Evolutionary conservation across 257 asterid species (phyloP).

Genomic region (Nicotiana otophora): DNA sequence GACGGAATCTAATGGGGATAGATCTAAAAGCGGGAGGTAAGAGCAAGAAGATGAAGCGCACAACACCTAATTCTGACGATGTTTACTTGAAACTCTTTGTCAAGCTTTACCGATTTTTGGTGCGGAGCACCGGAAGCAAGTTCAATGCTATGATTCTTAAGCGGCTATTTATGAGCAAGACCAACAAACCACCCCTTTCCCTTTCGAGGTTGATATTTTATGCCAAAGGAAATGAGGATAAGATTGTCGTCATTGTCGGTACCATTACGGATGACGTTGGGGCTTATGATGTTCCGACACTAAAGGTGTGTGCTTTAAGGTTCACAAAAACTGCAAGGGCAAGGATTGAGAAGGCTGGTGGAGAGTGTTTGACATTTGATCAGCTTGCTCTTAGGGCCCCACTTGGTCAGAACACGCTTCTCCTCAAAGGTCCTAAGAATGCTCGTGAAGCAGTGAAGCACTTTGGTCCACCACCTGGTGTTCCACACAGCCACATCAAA

Average conservation of each 20-base stretch:
- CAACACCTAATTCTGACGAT: slow-evolving; percentile 68
- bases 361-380: too few relatives aligned
- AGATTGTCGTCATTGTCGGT: slow-evolving; percentile 83
- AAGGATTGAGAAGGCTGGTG: slow-evolving; percentile 12
- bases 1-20: slow-evolving; percentile 34
- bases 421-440: slow-evolving; percentile 37
- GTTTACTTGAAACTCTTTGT: slow-evolving; percentile 66
- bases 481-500: slow-evolving; percentile 52
- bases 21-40: slow-evolving; percentile 91
- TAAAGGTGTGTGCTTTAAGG: slow-evolving; percentile 79
- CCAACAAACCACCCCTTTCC: slow-evolving; percentile 77
- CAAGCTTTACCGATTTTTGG: slow-evolving; percentile 80
- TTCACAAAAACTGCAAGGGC: slow-evolving; percentile 88
- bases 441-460: slow-evolving; percentile 51
- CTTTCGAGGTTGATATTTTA: slow-evolving; percentile 63
- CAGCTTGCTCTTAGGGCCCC: slow-evolving; percentile 50
- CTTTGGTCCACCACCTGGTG: slow-evolving; percentile 50
- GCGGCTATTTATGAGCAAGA: slow-evolving; percentile 83
- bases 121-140: slow-evolving; percentile 38
- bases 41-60: slow-evolving; percentile 78
- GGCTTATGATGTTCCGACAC: slow-evolving; percentile 52
- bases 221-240: slow-evolving; percentile 65
- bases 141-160: slow-evolving; percentile 60
- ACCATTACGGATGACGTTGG: slow-evolving; percentile 68
- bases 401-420: slow-evolving; percentile 83